Percentiles rank a stretch among this genome's conserved stretches.
Evolutionary conservation across 202 grass and related monocot species (phyloP).

Genomic region (Miscanthus sacchariflorus): DNA sequence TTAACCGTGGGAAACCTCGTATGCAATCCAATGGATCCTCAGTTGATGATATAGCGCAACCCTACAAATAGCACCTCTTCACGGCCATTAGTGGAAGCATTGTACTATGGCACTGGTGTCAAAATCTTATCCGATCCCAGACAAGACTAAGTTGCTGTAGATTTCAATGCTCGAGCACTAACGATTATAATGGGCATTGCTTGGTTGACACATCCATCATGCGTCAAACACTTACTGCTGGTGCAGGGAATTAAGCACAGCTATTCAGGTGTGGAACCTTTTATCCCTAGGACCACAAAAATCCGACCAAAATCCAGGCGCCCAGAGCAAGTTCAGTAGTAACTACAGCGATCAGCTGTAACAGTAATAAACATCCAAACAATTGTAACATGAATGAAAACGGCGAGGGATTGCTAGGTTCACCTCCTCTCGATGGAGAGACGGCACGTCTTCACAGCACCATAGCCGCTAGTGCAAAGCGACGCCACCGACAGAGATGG

Average conservation of each 20-base stretch:
- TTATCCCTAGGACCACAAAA: not conserved
- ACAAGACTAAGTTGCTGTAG: not conserved
- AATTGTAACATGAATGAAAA: not conserved
- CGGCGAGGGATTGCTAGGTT: not conserved
- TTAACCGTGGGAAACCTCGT: not conserved
- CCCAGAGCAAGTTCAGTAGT: not conserved
- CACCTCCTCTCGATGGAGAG: too few relatives aligned
- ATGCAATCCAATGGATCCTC: not conserved
- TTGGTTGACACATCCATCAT: not conserved
- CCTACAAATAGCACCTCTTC: too few relatives aligned
- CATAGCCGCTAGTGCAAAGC: not conserved
- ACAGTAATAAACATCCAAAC: not conserved
- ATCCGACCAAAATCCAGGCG: not conserved
- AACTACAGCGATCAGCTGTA: not conserved
- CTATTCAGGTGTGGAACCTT: not conserved
- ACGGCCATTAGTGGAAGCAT: not conserved
- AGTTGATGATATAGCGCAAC: not conserved
- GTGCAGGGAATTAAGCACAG: not conserved
- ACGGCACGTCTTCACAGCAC: not conserved
- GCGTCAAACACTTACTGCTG: not conserved
- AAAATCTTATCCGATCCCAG: not conserved
- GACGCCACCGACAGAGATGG: conserved; percentile 20
- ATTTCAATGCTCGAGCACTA: not conserved
- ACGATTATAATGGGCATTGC: not conserved
- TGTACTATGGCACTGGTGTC: not conserved